Evolutionary conservation across 768 basidiomycete genomes (phyloP), one percentile per base, ranked within the genome.

Genomic region (Antrodiella citrinella): DNA sequence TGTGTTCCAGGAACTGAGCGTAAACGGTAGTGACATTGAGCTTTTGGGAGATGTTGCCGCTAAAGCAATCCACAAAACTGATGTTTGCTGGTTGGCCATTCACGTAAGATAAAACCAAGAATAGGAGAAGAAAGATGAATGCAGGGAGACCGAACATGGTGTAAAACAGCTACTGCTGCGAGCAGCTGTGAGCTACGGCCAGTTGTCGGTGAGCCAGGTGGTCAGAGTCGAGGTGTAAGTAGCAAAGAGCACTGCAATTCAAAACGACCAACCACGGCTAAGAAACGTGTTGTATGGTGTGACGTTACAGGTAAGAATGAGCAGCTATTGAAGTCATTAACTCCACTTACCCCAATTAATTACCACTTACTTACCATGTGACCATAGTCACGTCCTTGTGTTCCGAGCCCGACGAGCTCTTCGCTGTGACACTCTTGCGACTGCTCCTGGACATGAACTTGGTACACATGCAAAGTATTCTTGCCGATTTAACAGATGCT

Each of bases 1-100:
- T 66, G 44, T 69, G 69, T 23, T 74, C 66, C 20, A 78, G 66
- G 50, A 86, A 72, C 64, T 91, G 89, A 19, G 77, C 84, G 61
- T 86, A 91, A 41, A 91, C 80, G 25, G 76, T 75, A 52, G 78
- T 73, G 50, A 91, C 73, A 25, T 77, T 70, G 66, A 90, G 72
- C 62, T 82, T 85, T 64, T 74, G 74, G 41, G 73, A 64, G 25
- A 60, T 56, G 65, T 75, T 74, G 51, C 74, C 73, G 21, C 69
- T 62, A 65, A 80, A 89, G 66, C 89, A 91, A 64, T 89, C 85
- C n/a, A 65, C 58, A 63, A 81, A 90, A 42, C 69, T 69, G 13
- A 86, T 65, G 0, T 74, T 72, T 21, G 82, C 80, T 2, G 86
- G 85, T 59, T 82, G 50, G 23, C 59, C 53, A 7, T 51, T 38